Evolutionary conservation across 169 alveolate genomes (phyloP).

Genomic region (Besnoitia besnoiti): DNA sequence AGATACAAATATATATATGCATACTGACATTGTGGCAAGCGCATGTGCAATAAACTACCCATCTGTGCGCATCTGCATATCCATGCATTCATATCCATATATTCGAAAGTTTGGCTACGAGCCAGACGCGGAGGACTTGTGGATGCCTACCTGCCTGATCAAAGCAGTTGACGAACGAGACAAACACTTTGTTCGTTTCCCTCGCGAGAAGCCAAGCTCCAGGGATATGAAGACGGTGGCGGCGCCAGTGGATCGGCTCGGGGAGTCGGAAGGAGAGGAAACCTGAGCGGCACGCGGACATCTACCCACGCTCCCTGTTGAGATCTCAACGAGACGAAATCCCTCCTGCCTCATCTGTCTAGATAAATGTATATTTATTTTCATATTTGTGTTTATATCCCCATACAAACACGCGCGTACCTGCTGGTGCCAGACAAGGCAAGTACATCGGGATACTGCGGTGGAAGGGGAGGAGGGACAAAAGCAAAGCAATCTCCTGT

Average conservation of each 20-base stretch:
- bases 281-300: too few relatives aligned
- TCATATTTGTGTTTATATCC: background rate
- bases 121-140: background rate
- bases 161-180: constrained; percentile 32
- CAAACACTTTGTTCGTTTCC: background rate
- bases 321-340: background rate
- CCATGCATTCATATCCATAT: background rate
- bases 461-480: too few relatives aligned
- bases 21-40: too few relatives aligned
- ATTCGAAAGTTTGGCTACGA: background rate
- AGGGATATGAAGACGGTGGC: constrained; percentile 4
- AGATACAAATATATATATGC: background rate
- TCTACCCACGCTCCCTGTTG: too few relatives aligned
- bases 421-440: background rate
- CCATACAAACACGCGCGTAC: background rate
- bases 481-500: too few relatives aligned
- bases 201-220: background rate
- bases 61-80: background rate
- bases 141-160: constrained; percentile 16
- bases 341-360: background rate
- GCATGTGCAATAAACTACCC: too few relatives aligned
- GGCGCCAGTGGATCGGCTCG: constrained; percentile 8
- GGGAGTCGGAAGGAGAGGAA: background rate
- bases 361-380: too few relatives aligned
- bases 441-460: too few relatives aligned